Evolutionary conservation across 768 basidiomycete genomes (phyloP).

Genomic region (Candolleomyces aberdarensis): DNA sequence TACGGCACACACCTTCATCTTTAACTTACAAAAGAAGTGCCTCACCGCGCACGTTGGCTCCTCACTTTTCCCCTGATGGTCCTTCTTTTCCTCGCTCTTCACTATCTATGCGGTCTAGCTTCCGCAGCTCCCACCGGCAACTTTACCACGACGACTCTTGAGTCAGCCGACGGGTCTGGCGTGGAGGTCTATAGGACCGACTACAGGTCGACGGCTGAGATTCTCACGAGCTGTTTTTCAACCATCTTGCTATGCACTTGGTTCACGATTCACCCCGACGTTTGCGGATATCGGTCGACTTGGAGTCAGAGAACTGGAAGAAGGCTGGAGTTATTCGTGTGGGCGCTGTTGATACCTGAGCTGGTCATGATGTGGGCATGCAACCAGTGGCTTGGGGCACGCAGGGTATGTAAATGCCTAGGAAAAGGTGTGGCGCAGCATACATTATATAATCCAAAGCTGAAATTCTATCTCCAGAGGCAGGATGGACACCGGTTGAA

Average conservation of each 20-base stretch:
- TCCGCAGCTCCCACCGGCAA: too few relatives aligned
- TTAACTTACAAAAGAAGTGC: too few relatives aligned
- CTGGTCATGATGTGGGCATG: conserved; percentile 21
- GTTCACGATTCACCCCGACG: conserved; percentile 22
- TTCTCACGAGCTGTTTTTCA: not conserved
- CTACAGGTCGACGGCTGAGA: too few relatives aligned
- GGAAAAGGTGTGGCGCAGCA: not conserved
- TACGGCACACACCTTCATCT: too few relatives aligned
- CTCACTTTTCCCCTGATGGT: too few relatives aligned
- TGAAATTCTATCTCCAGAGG: not conserved
- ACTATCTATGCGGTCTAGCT: too few relatives aligned
- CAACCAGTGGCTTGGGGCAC: conserved; percentile 16
- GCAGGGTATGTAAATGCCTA: conserved; percentile 1
- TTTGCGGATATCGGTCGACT: conserved; percentile 14
- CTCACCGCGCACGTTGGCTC: too few relatives aligned
- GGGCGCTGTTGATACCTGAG: conserved; percentile 23
- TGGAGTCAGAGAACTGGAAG: not conserved
- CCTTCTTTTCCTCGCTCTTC: too few relatives aligned
- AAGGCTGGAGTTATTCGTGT: conserved; percentile 17
- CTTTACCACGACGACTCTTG: too few relatives aligned
- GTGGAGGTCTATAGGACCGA: too few relatives aligned
- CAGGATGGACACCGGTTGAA: conserved; percentile 8
- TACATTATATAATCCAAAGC: not conserved
- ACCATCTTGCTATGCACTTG: conserved; percentile 19
- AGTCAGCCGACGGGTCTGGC: too few relatives aligned